Conservation (phyloP, 208 protist species). For the Plasmodiophora brassicae region DNA sequence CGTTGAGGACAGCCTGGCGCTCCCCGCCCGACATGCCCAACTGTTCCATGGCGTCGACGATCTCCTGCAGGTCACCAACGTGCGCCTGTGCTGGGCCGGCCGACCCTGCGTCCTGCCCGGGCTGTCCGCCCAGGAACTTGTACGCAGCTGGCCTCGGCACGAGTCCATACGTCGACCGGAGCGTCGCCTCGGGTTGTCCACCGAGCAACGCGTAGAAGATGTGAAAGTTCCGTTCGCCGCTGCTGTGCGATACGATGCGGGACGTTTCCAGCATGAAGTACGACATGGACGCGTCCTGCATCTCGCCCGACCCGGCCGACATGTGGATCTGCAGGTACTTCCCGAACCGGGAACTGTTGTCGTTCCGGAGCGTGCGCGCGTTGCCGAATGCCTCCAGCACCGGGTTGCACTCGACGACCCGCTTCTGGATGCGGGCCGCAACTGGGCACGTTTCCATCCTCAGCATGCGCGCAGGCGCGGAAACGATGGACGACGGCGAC, state of each 20-base stretch:
- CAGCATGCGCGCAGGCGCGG: background rate
- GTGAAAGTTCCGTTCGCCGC: slow-evolving; percentile 62
- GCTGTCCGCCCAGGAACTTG: background rate
- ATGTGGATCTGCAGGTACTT: slow-evolving; percentile 54
- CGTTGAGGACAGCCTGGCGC: background rate
- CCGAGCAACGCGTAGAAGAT: slow-evolving; percentile 60
- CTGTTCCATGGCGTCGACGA: slow-evolving; percentile 22
- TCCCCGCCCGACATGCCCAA: background rate
- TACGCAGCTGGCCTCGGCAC: background rate
- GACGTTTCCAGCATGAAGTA: slow-evolving; percentile 62
- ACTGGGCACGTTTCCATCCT: background rate
- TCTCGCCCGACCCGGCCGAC: background rate
- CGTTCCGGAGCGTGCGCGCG: slow-evolving; percentile 46
- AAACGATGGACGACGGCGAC: background rate
- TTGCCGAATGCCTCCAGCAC: slow-evolving; percentile 60
- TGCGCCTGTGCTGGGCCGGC: background rate
- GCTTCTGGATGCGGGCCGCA: background rate
- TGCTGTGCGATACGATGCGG: slow-evolving; percentile 42
- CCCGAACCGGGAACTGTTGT: slow-evolving; percentile 56
- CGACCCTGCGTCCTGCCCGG: background rate
- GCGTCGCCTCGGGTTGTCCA: background rate
- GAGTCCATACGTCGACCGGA: background rate
- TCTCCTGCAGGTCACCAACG: slow-evolving; percentile 2
- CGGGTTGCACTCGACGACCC: slow-evolving; percentile 44
- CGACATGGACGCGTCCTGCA: slow-evolving; percentile 41